Percentiles rank a stretch among this genome's conserved stretches.
These are phyloP conservation scores for Hypoxylon fragiforme DNA, from an alignment of 495 filamentous ascomycete genomes.

Conservation along the genomic window DNA sequence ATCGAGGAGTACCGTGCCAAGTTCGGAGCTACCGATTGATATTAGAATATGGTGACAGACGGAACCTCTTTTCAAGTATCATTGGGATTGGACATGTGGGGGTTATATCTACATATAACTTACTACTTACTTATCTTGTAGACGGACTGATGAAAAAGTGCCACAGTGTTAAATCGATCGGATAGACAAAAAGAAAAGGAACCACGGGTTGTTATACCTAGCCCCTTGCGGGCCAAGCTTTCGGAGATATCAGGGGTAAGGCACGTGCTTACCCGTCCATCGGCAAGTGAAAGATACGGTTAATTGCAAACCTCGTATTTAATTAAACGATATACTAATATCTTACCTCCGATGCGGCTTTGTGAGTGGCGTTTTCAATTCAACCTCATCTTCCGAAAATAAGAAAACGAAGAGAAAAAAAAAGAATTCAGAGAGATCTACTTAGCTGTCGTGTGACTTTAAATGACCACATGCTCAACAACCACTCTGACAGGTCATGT, in stretches of 20 bases:
- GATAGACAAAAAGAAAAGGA: constrained; percentile 5
- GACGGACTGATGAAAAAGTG: constrained; percentile 1
- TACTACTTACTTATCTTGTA: too few species aligned
- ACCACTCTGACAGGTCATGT: neutral
- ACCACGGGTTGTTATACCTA: too few species aligned
- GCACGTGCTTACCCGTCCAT: constrained; percentile 1
- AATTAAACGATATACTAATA: too few species aligned
- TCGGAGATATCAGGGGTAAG: neutral
- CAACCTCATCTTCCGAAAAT: constrained; percentile 20
- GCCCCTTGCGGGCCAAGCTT: too few species aligned
- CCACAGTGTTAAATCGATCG: constrained; percentile 5
- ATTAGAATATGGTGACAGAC: neutral
- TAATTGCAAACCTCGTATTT: constrained; percentile 9
- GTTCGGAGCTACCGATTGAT: constrained; percentile 66
- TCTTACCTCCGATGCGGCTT: neutral
- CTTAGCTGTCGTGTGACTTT: constrained; percentile 14
- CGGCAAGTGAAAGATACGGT: neutral
- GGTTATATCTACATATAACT: too few species aligned
- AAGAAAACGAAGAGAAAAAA: too few species aligned
- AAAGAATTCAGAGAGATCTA: too few species aligned
- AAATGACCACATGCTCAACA: constrained; percentile 6
- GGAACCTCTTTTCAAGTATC: neutral
- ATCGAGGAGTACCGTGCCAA: constrained; percentile 78
- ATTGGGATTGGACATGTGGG: constrained; percentile 2
- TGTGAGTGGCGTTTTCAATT: constrained; percentile 10